Evolutionary conservation across 2,329 filamentous ascomycete species (phyloP), one percentile per base, ranked within the genome.

Genomic region (Cercospora sp.): DNA sequence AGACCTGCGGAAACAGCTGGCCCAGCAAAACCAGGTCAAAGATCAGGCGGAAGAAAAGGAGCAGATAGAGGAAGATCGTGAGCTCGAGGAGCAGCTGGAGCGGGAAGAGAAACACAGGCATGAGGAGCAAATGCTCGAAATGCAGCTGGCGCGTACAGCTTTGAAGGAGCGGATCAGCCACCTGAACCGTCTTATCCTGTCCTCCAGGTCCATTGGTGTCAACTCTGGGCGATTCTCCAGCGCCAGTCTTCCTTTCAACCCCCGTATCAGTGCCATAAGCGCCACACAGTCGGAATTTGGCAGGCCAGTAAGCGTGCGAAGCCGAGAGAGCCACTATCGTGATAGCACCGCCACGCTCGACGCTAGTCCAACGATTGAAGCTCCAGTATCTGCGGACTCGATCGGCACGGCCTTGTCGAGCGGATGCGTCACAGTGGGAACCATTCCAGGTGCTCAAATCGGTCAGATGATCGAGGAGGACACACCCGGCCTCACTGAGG

Each of bases 81-180:
- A 75, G 72, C 89, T 84, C 48, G 85, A 89, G 18, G 90, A 95
- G 78, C 88, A 90, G 73, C 71, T 82, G 26, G 92, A 97, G 80
- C 91, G 91, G 7, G 90, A 93, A 72, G 87, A 92, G 72, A 89
- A 93, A 45, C 72, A 69, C 23, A 69, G 77, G 36, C 95, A 97
- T 73, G 94, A 97, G 77, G 95, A 98, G 81, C 95, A 99, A 79
- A 94, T 99, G 87, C 85, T 99, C 64, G 95, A 99, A 80, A 98
- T 99, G 92, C 95, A 99, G 78, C 86, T 99, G 58, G 95, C 95
- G 33, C 89, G 95, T 51, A 99, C 95, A 0, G 95, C 95, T 0
- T 83, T 99, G 64, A 99, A 98, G 79, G 95, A 99, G 82, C 90
- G 95, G 31, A 99, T 99, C 74, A 94, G 97, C 78, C 95, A 99